These are phyloP conservation scores for Phlyctochytrium arcticum DNA, from an alignment of 192 early-diverging fungal species.

Conservation along the genomic window DNA sequence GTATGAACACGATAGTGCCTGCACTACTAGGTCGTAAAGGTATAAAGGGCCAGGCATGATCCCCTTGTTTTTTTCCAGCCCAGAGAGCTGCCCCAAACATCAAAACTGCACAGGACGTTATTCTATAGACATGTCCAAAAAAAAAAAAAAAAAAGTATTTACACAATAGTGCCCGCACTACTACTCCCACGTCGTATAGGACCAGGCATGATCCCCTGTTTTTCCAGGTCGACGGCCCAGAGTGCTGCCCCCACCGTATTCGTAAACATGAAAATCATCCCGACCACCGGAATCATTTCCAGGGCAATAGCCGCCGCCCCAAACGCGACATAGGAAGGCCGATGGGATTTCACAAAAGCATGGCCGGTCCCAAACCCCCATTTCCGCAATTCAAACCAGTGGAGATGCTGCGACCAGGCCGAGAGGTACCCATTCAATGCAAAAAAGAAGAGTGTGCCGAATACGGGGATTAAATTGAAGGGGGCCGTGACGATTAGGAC, in stretches of 20 bases:
- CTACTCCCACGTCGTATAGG: too few relatives aligned
- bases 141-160: too few relatives aligned
- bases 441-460: conserved; percentile 46
- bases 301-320: conserved; percentile 49
- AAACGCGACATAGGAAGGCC: conserved; percentile 13
- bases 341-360: conserved; percentile 4
- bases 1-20: too few relatives aligned
- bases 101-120: too few relatives aligned
- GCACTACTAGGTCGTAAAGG: too few relatives aligned
- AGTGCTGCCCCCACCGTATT: conserved; percentile 63
- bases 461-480: conserved; percentile 52
- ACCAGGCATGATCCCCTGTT: conserved; percentile 28
- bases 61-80: too few relatives aligned
- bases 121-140: too few relatives aligned
- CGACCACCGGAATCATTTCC: conserved; percentile 57
- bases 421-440: conserved; percentile 23
- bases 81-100: too few relatives aligned
- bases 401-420: conserved; percentile 18
- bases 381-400: conserved; percentile 23
- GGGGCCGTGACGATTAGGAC: conserved; percentile 52
- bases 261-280: conserved; percentile 65
- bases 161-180: too few relatives aligned
- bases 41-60: too few relatives aligned
- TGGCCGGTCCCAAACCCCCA: conserved; percentile 2
- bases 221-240: conserved; percentile 61